Percentiles rank a stretch among this genome's conserved stretches.
phyloP scores from a whole-genome alignment of 2,329 filamentous ascomycete species.

The Penicillium sp. region DNA sequence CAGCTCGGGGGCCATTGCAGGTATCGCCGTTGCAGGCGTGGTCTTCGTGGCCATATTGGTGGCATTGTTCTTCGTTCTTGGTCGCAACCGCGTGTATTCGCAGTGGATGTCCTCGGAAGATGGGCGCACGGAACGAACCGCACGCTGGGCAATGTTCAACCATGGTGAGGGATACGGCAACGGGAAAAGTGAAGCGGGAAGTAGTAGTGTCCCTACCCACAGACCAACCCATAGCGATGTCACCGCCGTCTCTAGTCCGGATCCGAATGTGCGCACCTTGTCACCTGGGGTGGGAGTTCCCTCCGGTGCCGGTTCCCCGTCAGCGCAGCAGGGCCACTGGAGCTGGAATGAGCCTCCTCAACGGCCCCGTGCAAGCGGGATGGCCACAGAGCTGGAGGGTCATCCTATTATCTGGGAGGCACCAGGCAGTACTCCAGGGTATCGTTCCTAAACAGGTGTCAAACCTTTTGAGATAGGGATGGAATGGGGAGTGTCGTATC shows the following conservation, averaged over 20 bases:
- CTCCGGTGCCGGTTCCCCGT: constrained; percentile 2
- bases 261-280: constrained; percentile 8
- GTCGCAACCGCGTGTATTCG: constrained; percentile 37
- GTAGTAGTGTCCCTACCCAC: constrained; percentile 3
- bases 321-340: constrained; percentile 14
- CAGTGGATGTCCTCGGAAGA: constrained; percentile 38
- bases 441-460: not conserved
- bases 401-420: constrained; percentile 5
- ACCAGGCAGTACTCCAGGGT: not conserved
- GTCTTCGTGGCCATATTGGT: constrained; percentile 52
- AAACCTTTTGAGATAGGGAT: not conserved
- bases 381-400: constrained; percentile 23
- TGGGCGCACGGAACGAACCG: constrained; percentile 33
- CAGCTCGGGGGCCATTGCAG: constrained; percentile 57
- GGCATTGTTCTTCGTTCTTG: constrained; percentile 37
- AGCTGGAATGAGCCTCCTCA: constrained; percentile 19
- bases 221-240: constrained; percentile 8
- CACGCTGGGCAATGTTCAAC: constrained; percentile 34
- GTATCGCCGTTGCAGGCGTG: constrained; percentile 56
- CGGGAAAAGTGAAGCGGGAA: constrained; percentile 20
- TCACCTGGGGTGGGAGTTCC: constrained; percentile 1
- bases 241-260: constrained; percentile 10
- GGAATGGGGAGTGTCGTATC: not conserved
- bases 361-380: not conserved
- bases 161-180: constrained; percentile 11